phyloP scores from a whole-genome alignment of 495 filamentous ascomycete species.

The Annulohypoxylon nitens region DNA sequence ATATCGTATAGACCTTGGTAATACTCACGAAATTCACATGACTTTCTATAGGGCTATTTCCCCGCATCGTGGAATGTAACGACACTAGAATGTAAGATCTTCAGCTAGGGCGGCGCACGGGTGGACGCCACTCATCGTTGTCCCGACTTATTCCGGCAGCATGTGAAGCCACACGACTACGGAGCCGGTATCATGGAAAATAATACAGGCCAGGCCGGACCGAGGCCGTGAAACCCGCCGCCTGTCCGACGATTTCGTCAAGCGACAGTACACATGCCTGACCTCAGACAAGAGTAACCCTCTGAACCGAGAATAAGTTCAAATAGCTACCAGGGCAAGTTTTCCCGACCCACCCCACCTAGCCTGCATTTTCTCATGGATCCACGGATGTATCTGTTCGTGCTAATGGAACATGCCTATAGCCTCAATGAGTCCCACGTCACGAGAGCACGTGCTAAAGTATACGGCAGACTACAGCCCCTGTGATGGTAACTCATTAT shows the following conservation, averaged over 20 bases:
- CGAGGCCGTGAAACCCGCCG: constrained; percentile 10
- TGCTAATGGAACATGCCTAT: background rate
- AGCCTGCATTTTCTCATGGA: background rate
- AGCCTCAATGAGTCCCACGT: background rate
- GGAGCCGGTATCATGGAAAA: constrained; percentile 11
- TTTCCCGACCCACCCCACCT: background rate
- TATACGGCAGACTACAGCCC: background rate
- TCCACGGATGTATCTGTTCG: background rate
- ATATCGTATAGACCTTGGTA: background rate
- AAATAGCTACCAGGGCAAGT: background rate
- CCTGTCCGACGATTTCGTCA: background rate
- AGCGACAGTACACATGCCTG: constrained; percentile 9
- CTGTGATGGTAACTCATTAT: background rate
- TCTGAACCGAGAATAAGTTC: background rate
- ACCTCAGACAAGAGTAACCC: background rate
- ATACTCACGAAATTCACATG: constrained; percentile 12
- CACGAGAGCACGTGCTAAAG: background rate
- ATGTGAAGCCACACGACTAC: constrained; percentile 31
- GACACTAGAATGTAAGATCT: constrained; percentile 14
- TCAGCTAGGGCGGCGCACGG: background rate
- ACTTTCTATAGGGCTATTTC: constrained; percentile 8
- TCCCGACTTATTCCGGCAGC: constrained; percentile 36
- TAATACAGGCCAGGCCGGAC: background rate
- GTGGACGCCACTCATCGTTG: background rate
- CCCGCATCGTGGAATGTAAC: constrained; percentile 19